Percentiles rank a stretch among this genome's conserved stretches.
phyloP scores from a whole-genome alignment of 345 rosid genomes.

The Adansonia digitata region DNA sequence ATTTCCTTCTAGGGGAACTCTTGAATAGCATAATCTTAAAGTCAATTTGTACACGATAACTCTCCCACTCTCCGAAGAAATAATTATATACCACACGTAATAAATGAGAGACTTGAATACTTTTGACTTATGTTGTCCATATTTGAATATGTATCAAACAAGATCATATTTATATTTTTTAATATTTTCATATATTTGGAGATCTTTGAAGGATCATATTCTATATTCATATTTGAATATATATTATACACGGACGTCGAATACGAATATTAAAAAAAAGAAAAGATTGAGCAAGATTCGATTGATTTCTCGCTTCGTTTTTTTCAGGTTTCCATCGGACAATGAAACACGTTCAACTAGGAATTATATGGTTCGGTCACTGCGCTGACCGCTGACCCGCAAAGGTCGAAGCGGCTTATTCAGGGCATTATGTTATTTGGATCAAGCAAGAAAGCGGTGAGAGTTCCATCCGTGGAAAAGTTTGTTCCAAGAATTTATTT shows the following conservation, averaged over 20 bases:
- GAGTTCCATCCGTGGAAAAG: no score
- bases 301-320: conserved; percentile 5
- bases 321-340: conserved; percentile 40
- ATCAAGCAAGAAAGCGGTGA: no score
- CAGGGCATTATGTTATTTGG: conserved; percentile 65
- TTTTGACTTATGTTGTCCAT: no score
- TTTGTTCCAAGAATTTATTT: neutral
- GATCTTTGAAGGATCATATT: no score
- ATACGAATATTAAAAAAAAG: no score
- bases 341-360: conserved; percentile 63
- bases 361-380: conserved; percentile 82
- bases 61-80: neutral
- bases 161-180: no score
- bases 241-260: no score
- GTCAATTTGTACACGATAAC: neutral
- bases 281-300: no score
- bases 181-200: no score
- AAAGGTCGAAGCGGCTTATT: conserved; percentile 98
- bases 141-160: no score
- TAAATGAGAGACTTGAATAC: neutral
- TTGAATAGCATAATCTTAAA: neutral
- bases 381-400: conserved; percentile 82
- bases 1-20: neutral
- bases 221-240: no score
- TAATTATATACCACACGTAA: neutral